phyloP scores from a whole-genome alignment of 257 asterid genomes.

The Knoxia roxburghii region DNA sequence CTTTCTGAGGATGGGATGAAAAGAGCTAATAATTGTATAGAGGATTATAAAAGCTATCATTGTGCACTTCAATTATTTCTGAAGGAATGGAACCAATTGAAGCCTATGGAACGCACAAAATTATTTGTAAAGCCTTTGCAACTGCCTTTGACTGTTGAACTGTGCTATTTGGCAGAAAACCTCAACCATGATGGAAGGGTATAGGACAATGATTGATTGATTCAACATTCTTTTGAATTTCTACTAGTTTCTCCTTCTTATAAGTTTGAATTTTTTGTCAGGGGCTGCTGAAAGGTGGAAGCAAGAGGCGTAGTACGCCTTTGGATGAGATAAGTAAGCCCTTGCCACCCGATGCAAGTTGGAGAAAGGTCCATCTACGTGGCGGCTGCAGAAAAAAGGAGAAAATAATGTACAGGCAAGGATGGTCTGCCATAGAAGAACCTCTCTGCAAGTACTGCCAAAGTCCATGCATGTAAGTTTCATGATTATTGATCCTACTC shows the following conservation, averaged over 20 bases:
- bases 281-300: conserved; percentile 86
- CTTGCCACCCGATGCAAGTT: conserved; percentile 71
- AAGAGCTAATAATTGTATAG: conserved; percentile 26
- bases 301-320: conserved; percentile 77
- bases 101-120: conserved; percentile 71
- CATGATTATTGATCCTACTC: conserved; percentile 3
- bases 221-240: background rate
- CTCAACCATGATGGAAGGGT: conserved; percentile 76
- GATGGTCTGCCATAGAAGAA: conserved; percentile 76
- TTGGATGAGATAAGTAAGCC: conserved; percentile 59
- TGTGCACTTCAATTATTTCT: conserved; percentile 49
- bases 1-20: conserved; percentile 31
- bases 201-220: conserved; percentile 12
- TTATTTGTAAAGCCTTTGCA: conserved; percentile 74
- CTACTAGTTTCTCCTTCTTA: conserved; percentile 7
- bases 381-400: conserved; percentile 49
- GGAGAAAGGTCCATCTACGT: conserved; percentile 55
- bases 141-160: conserved; percentile 72
- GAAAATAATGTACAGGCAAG: conserved; percentile 66
- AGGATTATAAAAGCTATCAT: conserved; percentile 43
- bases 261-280: conserved; percentile 25
- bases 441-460: conserved; percentile 98
- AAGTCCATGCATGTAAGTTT: conserved; percentile 74
- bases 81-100: conserved; percentile 70
- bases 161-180: conserved; percentile 70